A percentile compares a stretch with the other conserved stretches of the same genome.
phyloP scores from a whole-genome alignment of 2,329 filamentous ascomycete species.

The Trichoderma cornu-damae region DNA sequence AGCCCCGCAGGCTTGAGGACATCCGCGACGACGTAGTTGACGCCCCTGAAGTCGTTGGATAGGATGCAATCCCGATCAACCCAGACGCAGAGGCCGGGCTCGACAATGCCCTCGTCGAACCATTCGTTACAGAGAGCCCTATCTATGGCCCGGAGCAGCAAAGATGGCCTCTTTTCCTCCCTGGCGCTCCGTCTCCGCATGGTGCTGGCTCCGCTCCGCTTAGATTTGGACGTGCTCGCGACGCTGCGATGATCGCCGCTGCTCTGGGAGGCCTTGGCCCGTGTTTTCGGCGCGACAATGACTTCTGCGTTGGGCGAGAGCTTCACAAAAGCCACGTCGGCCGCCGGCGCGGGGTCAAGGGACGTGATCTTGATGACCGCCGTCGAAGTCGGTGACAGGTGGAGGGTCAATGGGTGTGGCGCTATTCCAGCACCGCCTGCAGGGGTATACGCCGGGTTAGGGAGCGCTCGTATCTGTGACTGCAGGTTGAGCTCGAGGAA shows the following conservation, averaged over 20 bases:
- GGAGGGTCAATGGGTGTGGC: conserved; percentile 79
- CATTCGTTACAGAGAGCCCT: conserved; percentile 63
- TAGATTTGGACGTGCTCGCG: conserved; percentile 71
- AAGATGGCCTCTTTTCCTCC: conserved; percentile 59
- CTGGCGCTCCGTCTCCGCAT: conserved; percentile 51
- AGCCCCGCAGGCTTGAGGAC: conserved; percentile 78
- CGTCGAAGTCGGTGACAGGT: conserved; percentile 91
- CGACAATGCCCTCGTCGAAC: conserved; percentile 65
- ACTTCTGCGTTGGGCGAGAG: conserved; percentile 93
- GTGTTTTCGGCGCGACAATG: conserved; percentile 90
- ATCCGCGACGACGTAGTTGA: conserved; percentile 76
- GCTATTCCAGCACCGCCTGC: conserved; percentile 46
- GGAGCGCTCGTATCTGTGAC: conserved; percentile 85
- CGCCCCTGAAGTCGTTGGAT: conserved; percentile 66
- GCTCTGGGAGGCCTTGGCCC: conserved; percentile 61
- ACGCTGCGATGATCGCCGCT: conserved; percentile 76
- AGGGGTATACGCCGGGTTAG: conserved; percentile 68
- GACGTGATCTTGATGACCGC: conserved; percentile 85
- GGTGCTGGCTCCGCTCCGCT: conserved; percentile 71
- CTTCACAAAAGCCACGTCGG: conserved; percentile 76
- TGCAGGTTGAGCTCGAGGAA: conserved; percentile 93
- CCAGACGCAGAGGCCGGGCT: conserved; percentile 68
- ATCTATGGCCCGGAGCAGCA: conserved; percentile 80
- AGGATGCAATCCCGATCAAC: conserved; percentile 72
- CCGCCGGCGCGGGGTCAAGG: conserved; percentile 66